Evolutionary conservation across 1,284 basidiomycete species (phyloP).

Genomic region (Gymnopus androsaceus): DNA sequence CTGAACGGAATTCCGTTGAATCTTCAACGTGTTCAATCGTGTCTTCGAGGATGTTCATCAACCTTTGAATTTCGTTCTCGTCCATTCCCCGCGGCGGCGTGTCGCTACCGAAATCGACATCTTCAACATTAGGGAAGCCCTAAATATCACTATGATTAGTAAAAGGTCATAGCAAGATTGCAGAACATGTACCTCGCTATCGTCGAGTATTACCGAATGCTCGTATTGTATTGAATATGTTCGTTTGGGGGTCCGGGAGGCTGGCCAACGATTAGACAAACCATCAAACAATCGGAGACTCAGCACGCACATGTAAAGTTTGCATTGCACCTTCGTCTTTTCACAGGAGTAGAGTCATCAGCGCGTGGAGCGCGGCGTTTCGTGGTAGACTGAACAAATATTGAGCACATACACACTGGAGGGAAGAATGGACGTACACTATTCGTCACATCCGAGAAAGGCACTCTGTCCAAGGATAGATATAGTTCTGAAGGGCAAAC

Average conservation of each 20-base stretch:
- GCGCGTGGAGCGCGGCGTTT: background rate
- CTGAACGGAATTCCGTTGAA: background rate
- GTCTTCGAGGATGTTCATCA: slow-evolving; percentile 1
- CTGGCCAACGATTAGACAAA: background rate
- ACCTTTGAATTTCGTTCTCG: background rate
- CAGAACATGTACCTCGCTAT: too few relatives aligned
- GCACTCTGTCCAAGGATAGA: background rate
- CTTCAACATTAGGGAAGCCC: background rate
- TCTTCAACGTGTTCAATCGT: background rate
- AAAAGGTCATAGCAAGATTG: too few relatives aligned
- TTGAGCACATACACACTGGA: background rate
- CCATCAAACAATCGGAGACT: background rate
- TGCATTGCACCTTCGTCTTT: background rate
- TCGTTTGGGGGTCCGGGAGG: background rate
- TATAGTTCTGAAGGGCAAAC: background rate
- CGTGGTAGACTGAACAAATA: background rate
- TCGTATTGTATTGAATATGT: background rate
- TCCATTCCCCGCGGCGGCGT: background rate
- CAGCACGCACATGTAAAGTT: background rate
- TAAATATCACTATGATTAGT: too few relatives aligned
- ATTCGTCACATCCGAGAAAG: background rate
- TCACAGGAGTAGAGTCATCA: background rate
- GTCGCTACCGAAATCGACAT: background rate
- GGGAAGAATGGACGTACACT: background rate
- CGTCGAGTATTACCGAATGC: background rate